Conservation (phyloP, 2,329 filamentous ascomycete genomes). For the Fusarium nisikadoi region DNA sequence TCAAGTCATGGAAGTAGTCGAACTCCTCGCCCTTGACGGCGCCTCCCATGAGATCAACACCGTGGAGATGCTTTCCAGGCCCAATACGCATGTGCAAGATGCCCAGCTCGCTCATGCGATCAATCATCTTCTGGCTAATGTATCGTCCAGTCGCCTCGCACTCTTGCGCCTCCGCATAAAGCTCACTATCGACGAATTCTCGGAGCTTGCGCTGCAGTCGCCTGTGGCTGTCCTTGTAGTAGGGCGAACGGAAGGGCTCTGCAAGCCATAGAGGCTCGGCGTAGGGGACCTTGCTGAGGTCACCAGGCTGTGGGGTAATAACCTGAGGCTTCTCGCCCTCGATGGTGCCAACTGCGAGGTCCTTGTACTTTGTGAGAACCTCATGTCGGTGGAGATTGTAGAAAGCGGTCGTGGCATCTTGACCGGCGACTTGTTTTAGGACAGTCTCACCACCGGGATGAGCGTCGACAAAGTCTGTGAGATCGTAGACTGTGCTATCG, state of each 20-base stretch:
- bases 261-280: constrained; percentile 86
- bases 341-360: constrained; percentile 79
- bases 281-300: constrained; percentile 82
- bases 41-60: constrained; percentile 73
- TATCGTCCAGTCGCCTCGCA: constrained; percentile 79
- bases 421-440: constrained; percentile 81
- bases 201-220: constrained; percentile 75
- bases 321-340: constrained; percentile 80
- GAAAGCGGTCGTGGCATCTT: constrained; percentile 84
- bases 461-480: constrained; percentile 84
- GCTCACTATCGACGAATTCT: constrained; percentile 76
- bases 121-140: constrained; percentile 77
- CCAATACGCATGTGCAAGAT: constrained; percentile 85
- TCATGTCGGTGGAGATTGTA: constrained; percentile 94
- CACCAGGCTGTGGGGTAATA: constrained; percentile 74
- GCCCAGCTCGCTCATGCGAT: constrained; percentile 79
- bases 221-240: constrained; percentile 81
- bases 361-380: constrained; percentile 82
- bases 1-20: constrained; percentile 87
- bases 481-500: constrained; percentile 88
- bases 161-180: constrained; percentile 79
- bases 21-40: constrained; percentile 82
- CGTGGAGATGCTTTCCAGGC: constrained; percentile 83
- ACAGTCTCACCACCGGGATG: constrained; percentile 87
- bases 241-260: constrained; percentile 80